phyloP scores from a whole-genome alignment of 2,329 filamentous ascomycete species.

The Trichoderma asperellum region DNA sequence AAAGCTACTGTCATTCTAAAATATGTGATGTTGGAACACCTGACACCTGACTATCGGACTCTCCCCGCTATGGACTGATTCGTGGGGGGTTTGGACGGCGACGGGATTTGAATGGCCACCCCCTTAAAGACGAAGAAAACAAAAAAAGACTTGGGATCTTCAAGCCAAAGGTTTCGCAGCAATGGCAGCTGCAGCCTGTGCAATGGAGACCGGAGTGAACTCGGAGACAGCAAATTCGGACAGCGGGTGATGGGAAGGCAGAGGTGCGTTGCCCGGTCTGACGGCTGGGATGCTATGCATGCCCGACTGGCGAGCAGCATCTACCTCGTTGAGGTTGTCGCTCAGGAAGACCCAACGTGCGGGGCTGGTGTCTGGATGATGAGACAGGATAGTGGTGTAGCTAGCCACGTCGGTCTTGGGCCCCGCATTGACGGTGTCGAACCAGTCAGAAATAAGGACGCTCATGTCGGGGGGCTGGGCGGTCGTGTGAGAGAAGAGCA shows the following conservation, averaged over 20 bases:
- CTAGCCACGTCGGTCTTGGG: conserved; percentile 69
- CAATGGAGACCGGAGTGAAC: conserved; percentile 39
- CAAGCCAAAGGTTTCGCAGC: conserved; percentile 4
- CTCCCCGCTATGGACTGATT: conserved; percentile 15
- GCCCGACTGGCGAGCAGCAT: conserved; percentile 64
- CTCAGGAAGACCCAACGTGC: conserved; percentile 75
- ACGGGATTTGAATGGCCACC: background rate
- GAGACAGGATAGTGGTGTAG: conserved; percentile 65
- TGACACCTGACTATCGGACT: conserved; percentile 19
- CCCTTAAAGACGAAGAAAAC: background rate
- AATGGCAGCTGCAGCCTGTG: conserved; percentile 17
- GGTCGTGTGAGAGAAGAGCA: conserved; percentile 72
- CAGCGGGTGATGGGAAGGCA: conserved; percentile 55
- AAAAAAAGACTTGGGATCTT: background rate
- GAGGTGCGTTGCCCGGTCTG: conserved; percentile 70
- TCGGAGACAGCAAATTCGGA: conserved; percentile 42
- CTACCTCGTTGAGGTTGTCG: conserved; percentile 74
- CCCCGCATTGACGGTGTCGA: conserved; percentile 81
- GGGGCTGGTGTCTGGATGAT: conserved; percentile 48
- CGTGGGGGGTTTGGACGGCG: background rate
- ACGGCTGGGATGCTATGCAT: conserved; percentile 65
- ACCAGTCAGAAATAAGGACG: conserved; percentile 66
- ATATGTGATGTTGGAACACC: conserved; percentile 15
- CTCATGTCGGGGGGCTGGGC: conserved; percentile 63
- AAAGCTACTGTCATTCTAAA: conserved; percentile 12